Percentiles rank a stretch among this genome's conserved stretches.
Evolutionary conservation across 1,139 yeast genomes (phyloP).

Genomic region (Wickerhamomyces sp.): DNA sequence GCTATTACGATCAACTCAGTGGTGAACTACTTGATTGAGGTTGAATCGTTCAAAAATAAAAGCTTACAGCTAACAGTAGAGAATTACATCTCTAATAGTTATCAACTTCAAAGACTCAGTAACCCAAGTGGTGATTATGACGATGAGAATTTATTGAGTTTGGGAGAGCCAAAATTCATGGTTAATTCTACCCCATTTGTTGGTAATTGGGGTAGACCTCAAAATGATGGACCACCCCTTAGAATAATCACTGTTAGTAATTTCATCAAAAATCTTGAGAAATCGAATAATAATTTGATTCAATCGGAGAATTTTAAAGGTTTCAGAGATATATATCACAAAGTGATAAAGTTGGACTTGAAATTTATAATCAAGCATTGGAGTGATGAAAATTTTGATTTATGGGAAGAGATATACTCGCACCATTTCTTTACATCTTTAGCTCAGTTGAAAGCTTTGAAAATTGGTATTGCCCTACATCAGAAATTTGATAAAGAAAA

Average conservation of each 20-base stretch:
- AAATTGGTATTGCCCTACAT: constrained; percentile 51
- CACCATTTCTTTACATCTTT: constrained; percentile 75
- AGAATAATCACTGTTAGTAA: constrained; percentile 62
- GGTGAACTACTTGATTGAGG: constrained; percentile 40
- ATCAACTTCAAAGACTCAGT: constrained; percentile 54
- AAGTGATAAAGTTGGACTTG: constrained; percentile 68
- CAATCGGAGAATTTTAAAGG: constrained; percentile 11
- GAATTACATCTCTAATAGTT: constrained; percentile 56
- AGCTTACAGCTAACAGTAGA: constrained; percentile 40
- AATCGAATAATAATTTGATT: constrained; percentile 27
- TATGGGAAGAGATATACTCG: constrained; percentile 88
- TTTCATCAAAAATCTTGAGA: constrained; percentile 43
- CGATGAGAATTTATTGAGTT: constrained; percentile 40
- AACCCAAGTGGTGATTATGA: constrained; percentile 67
- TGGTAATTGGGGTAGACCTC: constrained; percentile 90
- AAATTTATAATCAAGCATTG: constrained; percentile 60
- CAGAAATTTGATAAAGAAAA: constrained; percentile 32
- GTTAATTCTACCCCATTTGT: constrained; percentile 60
- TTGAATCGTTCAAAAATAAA: constrained; percentile 28
- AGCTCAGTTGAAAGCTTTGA: constrained; percentile 67
- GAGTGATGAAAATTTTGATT: constrained; percentile 67
- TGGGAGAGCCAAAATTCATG: constrained; percentile 88
- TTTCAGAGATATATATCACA: constrained; percentile 36
- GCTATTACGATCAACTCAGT: constrained; percentile 76
- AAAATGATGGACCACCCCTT: constrained; percentile 90